phyloP scores from a whole-genome alignment of 2,329 filamentous ascomycete genomes.

The Byssothecium circinans region DNA sequence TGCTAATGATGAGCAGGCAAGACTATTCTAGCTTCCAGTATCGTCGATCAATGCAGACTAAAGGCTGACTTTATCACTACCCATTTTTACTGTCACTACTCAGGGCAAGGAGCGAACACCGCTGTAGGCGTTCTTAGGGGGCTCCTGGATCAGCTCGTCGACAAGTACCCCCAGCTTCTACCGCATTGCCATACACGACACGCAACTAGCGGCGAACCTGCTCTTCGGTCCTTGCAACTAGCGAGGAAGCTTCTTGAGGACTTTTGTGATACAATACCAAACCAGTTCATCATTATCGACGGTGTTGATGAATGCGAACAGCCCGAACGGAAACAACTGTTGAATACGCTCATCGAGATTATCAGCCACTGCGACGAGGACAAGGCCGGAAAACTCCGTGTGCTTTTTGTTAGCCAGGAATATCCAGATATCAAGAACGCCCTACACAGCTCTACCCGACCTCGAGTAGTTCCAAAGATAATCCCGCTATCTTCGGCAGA shows the following conservation, averaged over 20 bases:
- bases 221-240: constrained; percentile 13
- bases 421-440: constrained; percentile 21
- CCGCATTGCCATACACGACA: constrained; percentile 14
- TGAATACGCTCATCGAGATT: constrained; percentile 18
- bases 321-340: constrained; percentile 21
- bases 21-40: constrained; percentile 29
- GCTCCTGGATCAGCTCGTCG: constrained; percentile 21
- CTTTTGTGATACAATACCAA: constrained; percentile 17
- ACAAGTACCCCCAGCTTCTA: constrained; percentile 15
- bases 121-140: constrained; percentile 20
- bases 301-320: constrained; percentile 25
- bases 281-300: constrained; percentile 29
- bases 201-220: constrained; percentile 19
- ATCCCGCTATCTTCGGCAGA: constrained; percentile 16
- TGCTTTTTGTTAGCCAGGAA: constrained; percentile 32
- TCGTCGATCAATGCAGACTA: constrained; percentile 22
- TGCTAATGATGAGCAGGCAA: constrained; percentile 20
- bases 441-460: constrained; percentile 7
- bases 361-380: constrained; percentile 14
- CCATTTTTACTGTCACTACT: constrained; percentile 30
- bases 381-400: constrained; percentile 22
- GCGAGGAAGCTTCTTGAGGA: constrained; percentile 25
- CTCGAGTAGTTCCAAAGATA: constrained; percentile 13
- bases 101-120: constrained; percentile 14
- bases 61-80: constrained; percentile 9